These are phyloP conservation scores for Suhomyces sp. DNA, from an alignment of 805 yeast species.

Conservation along the genomic window DNA sequence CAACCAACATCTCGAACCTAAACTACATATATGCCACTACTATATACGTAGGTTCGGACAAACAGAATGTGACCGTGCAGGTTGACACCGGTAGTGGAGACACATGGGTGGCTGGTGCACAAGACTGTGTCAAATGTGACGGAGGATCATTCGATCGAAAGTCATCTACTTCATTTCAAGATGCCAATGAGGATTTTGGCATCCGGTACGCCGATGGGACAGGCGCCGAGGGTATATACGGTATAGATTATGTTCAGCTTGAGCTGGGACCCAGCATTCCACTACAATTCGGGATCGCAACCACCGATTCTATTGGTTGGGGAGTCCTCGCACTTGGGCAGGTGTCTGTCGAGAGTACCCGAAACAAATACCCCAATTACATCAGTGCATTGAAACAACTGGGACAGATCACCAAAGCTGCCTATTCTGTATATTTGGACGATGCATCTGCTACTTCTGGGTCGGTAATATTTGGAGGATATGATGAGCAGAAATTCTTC, in stretches of 20 bases:
- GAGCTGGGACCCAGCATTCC: slow-evolving; percentile 3
- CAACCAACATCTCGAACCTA: background rate
- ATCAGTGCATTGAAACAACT: slow-evolving; percentile 9
- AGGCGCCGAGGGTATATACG: slow-evolving; percentile 5
- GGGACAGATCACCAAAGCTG: slow-evolving; percentile 8
- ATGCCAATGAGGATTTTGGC: slow-evolving; percentile 3
- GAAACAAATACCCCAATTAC: slow-evolving; percentile 9
- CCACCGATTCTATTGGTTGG: background rate
- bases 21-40: slow-evolving; percentile 3
- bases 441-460: slow-evolving; percentile 7
- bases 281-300: slow-evolving; percentile 8
- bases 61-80: slow-evolving; percentile 6
- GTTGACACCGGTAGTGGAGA: slow-evolving; percentile 12
- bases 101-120: slow-evolving; percentile 5
- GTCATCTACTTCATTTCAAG: slow-evolving; percentile 7
- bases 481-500: slow-evolving; percentile 16
- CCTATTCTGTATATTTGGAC: slow-evolving; percentile 17
- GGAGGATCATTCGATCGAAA: slow-evolving; percentile 9
- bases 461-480: slow-evolving; percentile 20
- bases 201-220: slow-evolving; percentile 6
- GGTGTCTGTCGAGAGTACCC: background rate
- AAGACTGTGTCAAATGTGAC: background rate
- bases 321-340: slow-evolving; percentile 6
- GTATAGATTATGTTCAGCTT: slow-evolving; percentile 5
- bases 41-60: slow-evolving; percentile 7